phyloP scores from a whole-genome alignment of 768 basidiomycete species.

The Podaxis pistillaris region DNA sequence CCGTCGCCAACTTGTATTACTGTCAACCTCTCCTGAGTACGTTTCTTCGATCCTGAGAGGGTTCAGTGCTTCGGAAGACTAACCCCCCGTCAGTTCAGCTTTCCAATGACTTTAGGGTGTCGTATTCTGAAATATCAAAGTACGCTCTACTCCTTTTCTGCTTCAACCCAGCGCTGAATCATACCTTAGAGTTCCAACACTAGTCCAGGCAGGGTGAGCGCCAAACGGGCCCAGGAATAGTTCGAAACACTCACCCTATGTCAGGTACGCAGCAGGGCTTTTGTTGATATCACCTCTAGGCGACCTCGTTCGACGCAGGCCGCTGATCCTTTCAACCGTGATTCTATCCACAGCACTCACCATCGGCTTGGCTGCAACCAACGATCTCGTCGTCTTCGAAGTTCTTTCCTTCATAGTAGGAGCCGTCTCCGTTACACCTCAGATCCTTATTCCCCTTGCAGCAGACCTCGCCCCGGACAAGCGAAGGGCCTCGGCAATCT shows the following conservation, averaged over 20 bases:
- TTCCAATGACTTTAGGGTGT: slow-evolving; percentile 29
- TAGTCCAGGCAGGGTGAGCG: slow-evolving; percentile 64
- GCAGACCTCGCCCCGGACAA: slow-evolving; percentile 81
- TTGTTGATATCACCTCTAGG: slow-evolving; percentile 79
- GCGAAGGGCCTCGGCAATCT: slow-evolving; percentile 70
- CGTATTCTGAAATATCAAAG: slow-evolving; percentile 35
- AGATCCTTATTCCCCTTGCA: slow-evolving; percentile 75
- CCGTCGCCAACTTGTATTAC: slow-evolving; percentile 78
- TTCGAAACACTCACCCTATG: slow-evolving; percentile 2
- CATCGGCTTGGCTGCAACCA: slow-evolving; percentile 69
- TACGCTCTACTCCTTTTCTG: not conserved
- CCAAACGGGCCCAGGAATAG: not conserved
- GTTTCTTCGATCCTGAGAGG: slow-evolving; percentile 19
- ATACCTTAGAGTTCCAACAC: slow-evolving; percentile 53
- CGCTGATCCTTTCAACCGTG: slow-evolving; percentile 61
- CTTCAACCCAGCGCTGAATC: not conserved
- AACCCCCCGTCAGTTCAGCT: slow-evolving; percentile 36
- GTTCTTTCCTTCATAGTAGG: slow-evolving; percentile 71
- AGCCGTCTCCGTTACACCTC: slow-evolving; percentile 66
- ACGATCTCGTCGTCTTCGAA: slow-evolving; percentile 59
- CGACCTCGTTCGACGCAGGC: slow-evolving; percentile 76
- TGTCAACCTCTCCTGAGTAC: slow-evolving; percentile 77
- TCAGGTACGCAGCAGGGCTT: slow-evolving; percentile 70
- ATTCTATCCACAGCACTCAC: slow-evolving; percentile 55
- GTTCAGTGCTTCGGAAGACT: not conserved